Conservation (phyloP, 139 green algal genomes). For the Chara braunii region DNA sequence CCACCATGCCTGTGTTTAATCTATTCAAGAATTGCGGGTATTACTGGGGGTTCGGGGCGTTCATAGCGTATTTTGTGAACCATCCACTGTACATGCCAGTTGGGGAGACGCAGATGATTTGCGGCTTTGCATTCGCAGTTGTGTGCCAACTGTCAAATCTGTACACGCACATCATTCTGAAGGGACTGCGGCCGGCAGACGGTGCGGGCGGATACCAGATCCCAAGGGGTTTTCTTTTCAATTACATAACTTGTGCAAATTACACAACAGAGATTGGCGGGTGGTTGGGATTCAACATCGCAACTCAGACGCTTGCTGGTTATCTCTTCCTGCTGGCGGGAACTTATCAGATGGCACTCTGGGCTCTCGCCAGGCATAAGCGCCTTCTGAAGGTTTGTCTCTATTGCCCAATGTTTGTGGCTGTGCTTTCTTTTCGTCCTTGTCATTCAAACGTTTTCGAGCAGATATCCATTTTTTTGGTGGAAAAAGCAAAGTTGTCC, state of each 20-base stretch:
- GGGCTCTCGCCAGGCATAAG: slow-evolving; percentile 85
- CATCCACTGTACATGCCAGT: slow-evolving; percentile 85
- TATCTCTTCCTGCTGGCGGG: slow-evolving; percentile 68
- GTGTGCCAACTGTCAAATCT: slow-evolving; percentile 53
- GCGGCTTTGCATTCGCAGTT: slow-evolving; percentile 34
- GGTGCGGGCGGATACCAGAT: slow-evolving; percentile 23
- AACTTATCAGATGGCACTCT: slow-evolving; percentile 55
- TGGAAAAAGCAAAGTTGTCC: too few species aligned
- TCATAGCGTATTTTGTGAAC: slow-evolving; percentile 95
- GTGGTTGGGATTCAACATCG: slow-evolving; percentile 82
- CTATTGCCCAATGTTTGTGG: too few species aligned
- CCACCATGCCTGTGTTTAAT: slow-evolving; percentile 94
- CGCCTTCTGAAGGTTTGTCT: slow-evolving; percentile 67
- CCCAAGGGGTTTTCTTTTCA: slow-evolving; percentile 57
- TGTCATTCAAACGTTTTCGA: too few species aligned
- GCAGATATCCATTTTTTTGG: too few species aligned
- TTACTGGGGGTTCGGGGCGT: slow-evolving; percentile 87
- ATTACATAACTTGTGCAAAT: slow-evolving; percentile 95
- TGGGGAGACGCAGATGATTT: slow-evolving; percentile 13
- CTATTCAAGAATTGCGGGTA: slow-evolving; percentile 91
- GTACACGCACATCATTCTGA: slow-evolving; percentile 73
- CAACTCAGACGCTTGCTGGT: slow-evolving; percentile 67
- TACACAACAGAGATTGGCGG: slow-evolving; percentile 82
- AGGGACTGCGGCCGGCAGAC: background rate
- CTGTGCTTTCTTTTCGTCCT: too few species aligned